Base-by-base conservation (phyloP, 1,284 basidiomycete species). In the Pseudozyma hubeiensis region DNA sequence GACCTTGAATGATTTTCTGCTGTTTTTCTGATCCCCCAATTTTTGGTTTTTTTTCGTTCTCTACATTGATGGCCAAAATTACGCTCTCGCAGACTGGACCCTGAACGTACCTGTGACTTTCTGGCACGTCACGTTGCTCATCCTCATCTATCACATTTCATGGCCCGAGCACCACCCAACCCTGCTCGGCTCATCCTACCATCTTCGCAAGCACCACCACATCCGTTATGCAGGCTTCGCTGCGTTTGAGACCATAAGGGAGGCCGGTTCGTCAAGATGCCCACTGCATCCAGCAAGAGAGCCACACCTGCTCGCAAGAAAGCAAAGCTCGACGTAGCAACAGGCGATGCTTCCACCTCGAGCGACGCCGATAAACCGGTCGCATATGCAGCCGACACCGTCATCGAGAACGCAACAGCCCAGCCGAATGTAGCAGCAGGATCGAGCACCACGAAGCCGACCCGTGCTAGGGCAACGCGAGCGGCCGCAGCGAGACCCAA, bases 241-340 rank as follows among this genome's bases (percentile, higher is more conserved):
- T 19, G n/a, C 30, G 14, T 11, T 45, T 30, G 24, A 24, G 24
- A 4, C 24, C 1, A 24, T 24, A 4, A 5, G 39, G 5, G 29
- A 17, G 7, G 9, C n/a, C 17, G 30, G 40, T 29, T 30, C 31
- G 37, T 33, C 49, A 40, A 44, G 14, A 64, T 69, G 66, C 61
- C 66, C 0, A 49, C 53, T 17, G 41, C 49, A 41, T 44, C 60
- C n/a, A 39, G 16, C 47, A 55, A 48, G 39, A 40, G 48, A 16
- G n/a, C 57, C 16, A 68, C 59, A 11, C 56, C 66, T 7, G 52
- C 53, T 14, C 33, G 56, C 14, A 69, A 69, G 50, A 63, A 56
- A 35, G 39, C 53, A 8, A 69, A 60, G 49, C 40, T 58, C 17
- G 53, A 48, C 14, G 29, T 41, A n/a, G 24, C 11, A 30, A 1